phyloP scores from a whole-genome alignment of 2,329 filamentous ascomycete genomes.

The Penicillium digitatum region DNA sequence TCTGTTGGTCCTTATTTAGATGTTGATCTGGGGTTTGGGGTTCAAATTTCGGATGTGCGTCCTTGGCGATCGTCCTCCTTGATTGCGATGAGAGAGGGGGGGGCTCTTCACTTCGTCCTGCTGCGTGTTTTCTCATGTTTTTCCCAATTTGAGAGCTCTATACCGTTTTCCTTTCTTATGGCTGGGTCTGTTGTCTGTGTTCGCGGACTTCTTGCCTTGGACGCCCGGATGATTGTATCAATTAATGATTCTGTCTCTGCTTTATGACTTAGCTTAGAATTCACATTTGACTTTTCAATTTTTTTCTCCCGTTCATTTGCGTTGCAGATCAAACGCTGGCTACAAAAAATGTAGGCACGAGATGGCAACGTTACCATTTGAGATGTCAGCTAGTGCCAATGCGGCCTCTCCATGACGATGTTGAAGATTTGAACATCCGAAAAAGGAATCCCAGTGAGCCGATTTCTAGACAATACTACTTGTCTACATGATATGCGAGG shows the following conservation, averaged over 20 bases:
- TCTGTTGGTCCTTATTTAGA: slow-evolving; percentile 1
- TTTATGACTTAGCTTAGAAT: slow-evolving; percentile 16
- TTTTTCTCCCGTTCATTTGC: not conserved
- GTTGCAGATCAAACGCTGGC: not conserved
- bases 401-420: not conserved
- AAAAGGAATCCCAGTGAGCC: not conserved
- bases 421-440: not conserved
- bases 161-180: slow-evolving; percentile 20
- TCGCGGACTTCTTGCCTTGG: not conserved
- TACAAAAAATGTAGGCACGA: not conserved
- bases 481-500: not conserved
- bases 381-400: not conserved
- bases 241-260: slow-evolving; percentile 20
- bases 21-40: slow-evolving; percentile 1
- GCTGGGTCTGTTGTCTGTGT: slow-evolving; percentile 11
- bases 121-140: slow-evolving; percentile 6
- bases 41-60: not conserved
- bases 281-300: slow-evolving; percentile 9
- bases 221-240: slow-evolving; percentile 19
- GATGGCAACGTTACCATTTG: not conserved
- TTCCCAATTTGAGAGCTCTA: slow-evolving; percentile 25
- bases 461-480: not conserved
- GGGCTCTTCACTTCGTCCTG: slow-evolving; percentile 2
- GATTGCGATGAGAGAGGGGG: slow-evolving; percentile 1
- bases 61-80: not conserved